Base-by-base conservation (phyloP, 495 filamentous ascomycete genomes). In the Penicillium roqueforti region DNA sequence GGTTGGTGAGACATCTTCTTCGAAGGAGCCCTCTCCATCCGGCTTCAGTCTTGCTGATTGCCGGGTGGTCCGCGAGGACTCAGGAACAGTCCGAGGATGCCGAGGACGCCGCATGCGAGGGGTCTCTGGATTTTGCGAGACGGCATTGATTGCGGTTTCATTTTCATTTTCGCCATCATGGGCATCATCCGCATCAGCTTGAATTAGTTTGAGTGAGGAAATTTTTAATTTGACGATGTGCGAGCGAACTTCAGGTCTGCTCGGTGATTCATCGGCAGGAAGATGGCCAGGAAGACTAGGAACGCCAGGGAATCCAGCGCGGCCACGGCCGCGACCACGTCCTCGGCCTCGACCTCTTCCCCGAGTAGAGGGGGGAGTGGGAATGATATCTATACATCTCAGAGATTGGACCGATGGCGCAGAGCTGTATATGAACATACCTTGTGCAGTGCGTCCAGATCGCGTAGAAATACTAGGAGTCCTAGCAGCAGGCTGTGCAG, bases 21-120 rank as follows among this genome's bases (percentile, higher is more conserved):
- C 49, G 3, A 51, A 51, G 9, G 45, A 22, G 8, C 53, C 36
- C 20, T 64, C 51, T 19, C 28, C 59, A 36, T 63, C 56, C 3
- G 63, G 51, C 52, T 61, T 71, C 18, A 72, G 55, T 48, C 72
- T 62, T 18, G 69, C 61, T 3, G 74, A 74, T 46, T 70, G 66
- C 22, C 73, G 66, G 8, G 71, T 73, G 20, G 67, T 68, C 19
- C 70, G 64, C 7, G 73, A 73, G 9, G 71, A 72, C 53, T 73
- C 71, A 18, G 70, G 70, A 6, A 68, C 65, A 39, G 54, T 55
- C 51, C 59, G 38, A 1, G 59, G 51, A 9, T 62, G 56, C 53
- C 61, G 59, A 25, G 58, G 53, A 52, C 59, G 60, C 23, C 57
- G 51, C 22, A 38, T 22, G 43, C 55, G 51, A 36, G 61, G 57